Evolutionary conservation across 2,329 filamentous ascomycete genomes (phyloP), one percentile per base, ranked within the genome.

Genomic region (Bipolaris bicolor): DNA sequence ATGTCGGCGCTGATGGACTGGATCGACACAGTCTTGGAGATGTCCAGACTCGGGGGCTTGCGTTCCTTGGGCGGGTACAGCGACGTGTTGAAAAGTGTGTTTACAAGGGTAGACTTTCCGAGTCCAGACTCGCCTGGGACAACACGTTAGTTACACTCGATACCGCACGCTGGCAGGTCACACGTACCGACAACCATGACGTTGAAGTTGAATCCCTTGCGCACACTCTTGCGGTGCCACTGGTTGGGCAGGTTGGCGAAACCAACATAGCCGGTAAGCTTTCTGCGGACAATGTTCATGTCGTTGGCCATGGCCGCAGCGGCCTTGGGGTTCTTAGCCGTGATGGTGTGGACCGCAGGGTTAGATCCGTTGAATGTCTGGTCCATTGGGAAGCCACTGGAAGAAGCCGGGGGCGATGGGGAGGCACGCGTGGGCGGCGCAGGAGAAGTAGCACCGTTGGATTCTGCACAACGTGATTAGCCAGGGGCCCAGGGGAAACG

Each of bases 181-280:
- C 34, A 89, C 93, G 76, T 85, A 98, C 95, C 95, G 81, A 99
- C 95, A 80, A 99, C 95, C 95, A 99, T 99, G 70, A 99, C 95
- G 78, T 99, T 99, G 86, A 99, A 99, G 87, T 98, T 99, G 87
- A 99, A 99, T 62, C 95, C 95, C 82, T 99, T 99, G 77, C 95
- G 92, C 74, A 99, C 95, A 87, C 93, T 97, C 90, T 99, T 99
- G 80, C 95, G 94, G 85, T 99, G 95, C 95, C 95, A 99, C 82
- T 99, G 95, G 83, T 99, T 99, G 65, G 95, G 95, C 77, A 99
- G 82, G 79, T 99, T 99, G 79, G 95, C 95, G 76, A 99, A 99
- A 67, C 95, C 95, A 74, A 99, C 95, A 74, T 98, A 99, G 76
- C 95, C 95, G 49, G 95, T 98, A 77, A 99, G 84, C 85, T 99